Conservation (phyloP, 2,329 filamentous ascomycete species). For the Knoxdaviesia proteae region DNA sequence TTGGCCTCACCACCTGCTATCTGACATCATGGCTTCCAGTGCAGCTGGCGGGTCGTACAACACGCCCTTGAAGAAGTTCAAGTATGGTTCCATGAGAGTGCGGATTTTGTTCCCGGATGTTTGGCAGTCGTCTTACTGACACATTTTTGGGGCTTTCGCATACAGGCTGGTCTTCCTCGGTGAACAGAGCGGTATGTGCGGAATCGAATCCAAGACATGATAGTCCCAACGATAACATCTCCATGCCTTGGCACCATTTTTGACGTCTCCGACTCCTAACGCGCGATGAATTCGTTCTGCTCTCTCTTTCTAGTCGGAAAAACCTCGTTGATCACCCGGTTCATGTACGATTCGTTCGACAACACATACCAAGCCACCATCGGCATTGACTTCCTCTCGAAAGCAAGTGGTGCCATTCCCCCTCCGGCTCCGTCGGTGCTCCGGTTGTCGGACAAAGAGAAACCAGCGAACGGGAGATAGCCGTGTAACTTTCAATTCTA, state of each 20-base stretch:
- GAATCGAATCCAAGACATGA: too few relatives aligned
- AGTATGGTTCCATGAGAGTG: conserved; percentile 32
- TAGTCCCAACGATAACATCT: too few relatives aligned
- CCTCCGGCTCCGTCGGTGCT: background rate
- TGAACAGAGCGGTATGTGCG: conserved; percentile 78
- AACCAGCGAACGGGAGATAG: too few relatives aligned
- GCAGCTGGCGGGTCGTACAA: conserved; percentile 67
- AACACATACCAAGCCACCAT: conserved; percentile 99
- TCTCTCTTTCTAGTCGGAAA: conserved; percentile 54
- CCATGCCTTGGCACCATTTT: too few relatives aligned
- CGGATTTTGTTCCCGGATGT: background rate
- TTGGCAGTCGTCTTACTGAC: conserved; percentile 1
- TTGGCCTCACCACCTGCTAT: background rate
- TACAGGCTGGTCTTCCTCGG: conserved; percentile 83
- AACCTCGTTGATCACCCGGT: conserved; percentile 93
- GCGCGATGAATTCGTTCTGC: background rate
- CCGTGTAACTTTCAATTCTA: background rate
- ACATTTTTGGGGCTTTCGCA: background rate
- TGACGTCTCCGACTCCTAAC: too few relatives aligned
- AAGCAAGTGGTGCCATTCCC: conserved; percentile 32
- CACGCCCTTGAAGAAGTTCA: conserved; percentile 99
- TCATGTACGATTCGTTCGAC: conserved; percentile 99
- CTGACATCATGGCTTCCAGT: conserved; percentile 55
- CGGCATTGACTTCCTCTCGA: conserved; percentile 96
- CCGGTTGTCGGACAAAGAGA: too few relatives aligned